Percentiles rank a stretch among this genome's conserved stretches.
phyloP scores from a whole-genome alignment of 441 rosid genomes.

The Daphne laureola region DNA sequence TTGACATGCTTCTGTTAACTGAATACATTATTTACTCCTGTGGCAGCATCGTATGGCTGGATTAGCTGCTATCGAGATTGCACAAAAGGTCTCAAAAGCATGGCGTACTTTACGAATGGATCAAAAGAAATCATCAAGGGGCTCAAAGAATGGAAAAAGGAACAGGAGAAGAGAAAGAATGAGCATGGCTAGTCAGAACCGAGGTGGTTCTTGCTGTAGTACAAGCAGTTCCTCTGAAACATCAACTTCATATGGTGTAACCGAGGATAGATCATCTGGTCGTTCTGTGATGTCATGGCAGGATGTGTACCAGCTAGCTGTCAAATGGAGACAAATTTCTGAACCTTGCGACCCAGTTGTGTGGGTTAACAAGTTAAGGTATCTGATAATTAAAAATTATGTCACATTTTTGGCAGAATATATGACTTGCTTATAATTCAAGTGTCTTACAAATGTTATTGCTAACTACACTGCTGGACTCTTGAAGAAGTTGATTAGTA shows the following conservation, averaged over 20 bases:
- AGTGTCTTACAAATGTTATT: constrained; percentile 5
- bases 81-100: constrained; percentile 87
- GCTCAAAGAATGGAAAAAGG: constrained; percentile 60
- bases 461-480: too few relatives aligned
- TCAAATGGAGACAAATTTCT: constrained; percentile 98
- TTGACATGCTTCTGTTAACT: constrained; percentile 6
- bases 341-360: constrained; percentile 99
- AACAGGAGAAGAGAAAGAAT: constrained; percentile 61
- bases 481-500: too few relatives aligned
- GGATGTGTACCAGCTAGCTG: constrained; percentile 79
- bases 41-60: constrained; percentile 99
- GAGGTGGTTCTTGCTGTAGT: constrained; percentile 98
- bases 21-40: background rate
- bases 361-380: constrained; percentile 95
- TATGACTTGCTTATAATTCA: too few relatives aligned
- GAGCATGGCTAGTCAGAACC: constrained; percentile 75
- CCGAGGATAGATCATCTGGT: constrained; percentile 64
- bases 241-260: constrained; percentile 49
- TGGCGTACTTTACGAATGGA: constrained; percentile 84
- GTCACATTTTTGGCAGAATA: too few relatives aligned
- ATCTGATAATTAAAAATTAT: constrained; percentile 9
- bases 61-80: constrained; percentile 88
- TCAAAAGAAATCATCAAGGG: constrained; percentile 62
- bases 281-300: constrained; percentile 74
- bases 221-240: constrained; percentile 72